Conservation (phyloP, 1,284 basidiomycete species). For the Peniophora sp. region DNA sequence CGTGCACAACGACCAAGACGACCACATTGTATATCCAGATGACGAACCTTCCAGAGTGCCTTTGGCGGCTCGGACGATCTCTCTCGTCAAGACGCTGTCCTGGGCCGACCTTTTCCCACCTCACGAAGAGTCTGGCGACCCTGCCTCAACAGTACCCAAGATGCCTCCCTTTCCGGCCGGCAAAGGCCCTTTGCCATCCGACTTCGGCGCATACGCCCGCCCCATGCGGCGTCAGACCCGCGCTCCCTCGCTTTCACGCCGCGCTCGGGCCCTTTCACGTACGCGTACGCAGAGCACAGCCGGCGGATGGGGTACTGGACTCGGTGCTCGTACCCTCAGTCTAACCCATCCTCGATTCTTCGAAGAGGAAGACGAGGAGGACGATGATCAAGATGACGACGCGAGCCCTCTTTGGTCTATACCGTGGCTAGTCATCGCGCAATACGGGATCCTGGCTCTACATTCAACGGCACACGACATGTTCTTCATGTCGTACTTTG, state of each 20-base stretch:
- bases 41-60: neutral
- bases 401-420: constrained; percentile 40
- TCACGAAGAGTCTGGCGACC: constrained; percentile 63
- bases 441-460: constrained; percentile 70
- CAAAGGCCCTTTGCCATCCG: neutral
- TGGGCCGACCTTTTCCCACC: constrained; percentile 35
- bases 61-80: neutral
- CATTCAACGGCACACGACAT: constrained; percentile 79
- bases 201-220: neutral
- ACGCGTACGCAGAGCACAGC: too few relatives aligned
- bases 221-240: neutral
- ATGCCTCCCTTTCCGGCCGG: neutral
- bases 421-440: constrained; percentile 64
- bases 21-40: neutral
- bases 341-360: constrained; percentile 20
- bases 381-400: constrained; percentile 17
- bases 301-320: neutral
- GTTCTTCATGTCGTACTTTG: constrained; percentile 74
- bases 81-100: neutral
- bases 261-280: neutral
- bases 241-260: neutral
- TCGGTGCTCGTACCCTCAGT: constrained; percentile 1
- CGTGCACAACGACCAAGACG: neutral
- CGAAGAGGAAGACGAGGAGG: constrained; percentile 18
- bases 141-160: constrained; percentile 26